A percentile compares a stretch with the other conserved stretches of the same genome.
Evolutionary conservation across 495 filamentous ascomycete species (phyloP).

Genomic region (Lasiosphaeria miniovina): DNA sequence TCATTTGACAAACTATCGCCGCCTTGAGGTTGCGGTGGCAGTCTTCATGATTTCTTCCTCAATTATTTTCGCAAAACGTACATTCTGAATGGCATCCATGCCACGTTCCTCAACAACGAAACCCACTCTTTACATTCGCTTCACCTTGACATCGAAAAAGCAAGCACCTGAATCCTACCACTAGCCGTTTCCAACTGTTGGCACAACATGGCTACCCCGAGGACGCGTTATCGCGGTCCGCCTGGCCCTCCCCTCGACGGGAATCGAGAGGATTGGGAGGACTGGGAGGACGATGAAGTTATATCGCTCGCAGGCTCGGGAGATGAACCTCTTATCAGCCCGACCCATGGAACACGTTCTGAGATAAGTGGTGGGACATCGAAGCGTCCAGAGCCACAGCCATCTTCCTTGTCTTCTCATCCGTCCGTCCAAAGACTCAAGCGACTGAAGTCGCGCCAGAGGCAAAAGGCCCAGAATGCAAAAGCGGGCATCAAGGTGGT

Average conservation of each 20-base stretch:
- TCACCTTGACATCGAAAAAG: not conserved
- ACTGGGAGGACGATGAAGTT: slow-evolving; percentile 43
- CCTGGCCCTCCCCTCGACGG: slow-evolving; percentile 8
- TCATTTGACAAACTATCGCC: not conserved
- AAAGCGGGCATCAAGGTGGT: slow-evolving; percentile 64
- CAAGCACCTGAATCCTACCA: not conserved
- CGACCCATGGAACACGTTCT: slow-evolving; percentile 16
- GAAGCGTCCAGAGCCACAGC: not conserved
- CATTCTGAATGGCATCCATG: no score
- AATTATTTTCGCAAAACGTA: no score
- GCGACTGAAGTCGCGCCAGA: slow-evolving; percentile 44
- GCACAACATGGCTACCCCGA: slow-evolving; percentile 20
- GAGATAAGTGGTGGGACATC: slow-evolving; percentile 8
- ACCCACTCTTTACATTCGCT: not conserved
- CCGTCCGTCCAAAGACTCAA: slow-evolving; percentile 35
- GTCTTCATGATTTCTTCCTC: no score
- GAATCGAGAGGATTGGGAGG: slow-evolving; percentile 47
- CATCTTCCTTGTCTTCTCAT: slow-evolving; percentile 22
- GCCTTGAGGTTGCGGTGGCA: no score
- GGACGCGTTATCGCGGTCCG: slow-evolving; percentile 5
- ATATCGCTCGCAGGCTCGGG: slow-evolving; percentile 23
- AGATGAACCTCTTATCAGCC: slow-evolving; percentile 28
- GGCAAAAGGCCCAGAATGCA: slow-evolving; percentile 55
- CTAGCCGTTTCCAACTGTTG: not conserved
- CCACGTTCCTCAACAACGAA: no score